Conservation (phyloP, 2,329 filamentous ascomycete genomes). For the Samsoniella hepiali region DNA sequence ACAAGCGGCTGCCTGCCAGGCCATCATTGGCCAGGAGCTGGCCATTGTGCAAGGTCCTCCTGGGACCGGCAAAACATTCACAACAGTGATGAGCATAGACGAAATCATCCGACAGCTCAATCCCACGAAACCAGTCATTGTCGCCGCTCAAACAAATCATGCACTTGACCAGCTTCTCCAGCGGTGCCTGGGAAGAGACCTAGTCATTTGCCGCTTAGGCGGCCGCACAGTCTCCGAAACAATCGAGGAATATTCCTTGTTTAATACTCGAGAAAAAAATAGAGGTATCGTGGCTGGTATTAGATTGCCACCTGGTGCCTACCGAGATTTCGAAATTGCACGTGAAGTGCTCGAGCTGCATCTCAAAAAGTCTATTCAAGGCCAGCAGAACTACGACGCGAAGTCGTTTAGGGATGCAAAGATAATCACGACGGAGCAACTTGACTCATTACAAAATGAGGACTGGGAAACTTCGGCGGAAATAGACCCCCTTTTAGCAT, state of each 20-base stretch:
- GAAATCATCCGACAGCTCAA: constrained; percentile 34
- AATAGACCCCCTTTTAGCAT: constrained; percentile 14
- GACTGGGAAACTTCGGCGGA: constrained; percentile 29
- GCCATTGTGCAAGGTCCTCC: constrained; percentile 83
- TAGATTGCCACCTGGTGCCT: background rate
- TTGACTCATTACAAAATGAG: constrained; percentile 56
- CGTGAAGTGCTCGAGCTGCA: background rate
- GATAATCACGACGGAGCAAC: constrained; percentile 62
- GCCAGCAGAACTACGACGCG: background rate
- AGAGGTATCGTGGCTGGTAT: background rate
- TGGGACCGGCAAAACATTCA: constrained; percentile 72
- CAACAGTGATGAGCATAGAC: constrained; percentile 66
- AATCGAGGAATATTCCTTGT: constrained; percentile 66
- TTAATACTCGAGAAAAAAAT: constrained; percentile 48
- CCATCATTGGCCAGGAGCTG: constrained; percentile 68
- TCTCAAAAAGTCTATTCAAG: background rate
- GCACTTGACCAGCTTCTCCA: constrained; percentile 78
- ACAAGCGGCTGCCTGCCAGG: constrained; percentile 64
- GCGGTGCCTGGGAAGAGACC: constrained; percentile 47
- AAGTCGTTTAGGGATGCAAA: constrained; percentile 5
- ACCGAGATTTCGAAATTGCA: background rate
- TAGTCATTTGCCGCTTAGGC: constrained; percentile 53
- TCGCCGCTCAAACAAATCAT: constrained; percentile 88
- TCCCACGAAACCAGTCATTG: constrained; percentile 67
- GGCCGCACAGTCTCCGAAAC: constrained; percentile 63